Percentiles rank a stretch among this genome's conserved stretches.
phyloP scores from a whole-genome alignment of 2,329 filamentous ascomycete genomes.

The Colletotrichum tabaci region DNA sequence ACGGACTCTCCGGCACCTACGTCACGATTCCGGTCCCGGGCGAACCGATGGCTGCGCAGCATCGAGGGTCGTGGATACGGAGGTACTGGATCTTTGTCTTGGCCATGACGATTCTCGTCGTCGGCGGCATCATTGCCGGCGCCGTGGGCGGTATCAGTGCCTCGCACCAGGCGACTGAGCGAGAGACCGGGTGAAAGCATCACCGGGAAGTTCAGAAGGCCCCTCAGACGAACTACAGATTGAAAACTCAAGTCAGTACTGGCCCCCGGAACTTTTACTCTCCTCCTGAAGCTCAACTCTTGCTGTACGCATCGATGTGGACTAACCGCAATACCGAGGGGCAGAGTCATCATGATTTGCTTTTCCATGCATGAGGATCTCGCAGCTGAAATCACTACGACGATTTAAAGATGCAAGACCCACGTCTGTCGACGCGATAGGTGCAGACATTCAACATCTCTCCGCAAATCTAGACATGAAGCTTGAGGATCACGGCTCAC shows the following conservation, averaged over 20 bases:
- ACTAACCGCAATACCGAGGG: background rate
- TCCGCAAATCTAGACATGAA: background rate
- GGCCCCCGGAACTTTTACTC: background rate
- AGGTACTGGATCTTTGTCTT: conserved; percentile 37
- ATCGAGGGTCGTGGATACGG: conserved; percentile 20
- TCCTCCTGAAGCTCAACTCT: background rate
- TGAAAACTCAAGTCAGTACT: background rate
- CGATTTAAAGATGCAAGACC: no score
- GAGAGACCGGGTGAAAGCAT: background rate
- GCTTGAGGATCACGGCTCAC: background rate
- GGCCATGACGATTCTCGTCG: conserved; percentile 31
- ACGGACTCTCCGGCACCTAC: conserved; percentile 25
- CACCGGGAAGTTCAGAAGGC: background rate
- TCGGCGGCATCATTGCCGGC: conserved; percentile 35
- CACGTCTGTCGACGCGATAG: background rate
- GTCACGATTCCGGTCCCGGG: conserved; percentile 31
- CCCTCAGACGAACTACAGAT: background rate
- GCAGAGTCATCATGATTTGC: background rate
- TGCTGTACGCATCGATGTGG: no score
- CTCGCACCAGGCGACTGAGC: conserved; percentile 6
- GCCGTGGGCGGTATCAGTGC: conserved; percentile 28
- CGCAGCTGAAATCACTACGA: background rate
- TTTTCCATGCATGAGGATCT: no score
- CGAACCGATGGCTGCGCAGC: background rate
- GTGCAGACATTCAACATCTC: background rate